Conservation (phyloP, 352 stramenopile species). For the Phytopythium helicoides region DNA sequence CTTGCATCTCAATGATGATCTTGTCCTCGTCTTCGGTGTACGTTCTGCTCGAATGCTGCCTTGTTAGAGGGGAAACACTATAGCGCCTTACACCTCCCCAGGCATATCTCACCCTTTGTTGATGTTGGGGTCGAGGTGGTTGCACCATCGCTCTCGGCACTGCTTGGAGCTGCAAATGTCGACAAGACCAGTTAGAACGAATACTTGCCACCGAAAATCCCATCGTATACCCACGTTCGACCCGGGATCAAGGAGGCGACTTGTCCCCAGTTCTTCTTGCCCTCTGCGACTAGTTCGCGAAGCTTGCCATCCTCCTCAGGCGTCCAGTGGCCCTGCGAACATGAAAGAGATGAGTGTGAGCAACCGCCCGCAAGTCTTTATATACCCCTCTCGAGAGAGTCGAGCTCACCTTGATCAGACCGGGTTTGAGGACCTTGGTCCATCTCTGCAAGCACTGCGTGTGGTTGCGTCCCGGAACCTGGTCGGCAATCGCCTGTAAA, state of each 20-base stretch:
- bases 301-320: slow-evolving; percentile 89
- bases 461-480: slow-evolving; percentile 90
- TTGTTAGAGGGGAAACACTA: background rate
- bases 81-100: background rate
- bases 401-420: slow-evolving; percentile 80
- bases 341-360: slow-evolving; percentile 4
- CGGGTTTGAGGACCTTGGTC: slow-evolving; percentile 93
- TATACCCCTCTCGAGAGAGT: background rate
- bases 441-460: slow-evolving; percentile 92
- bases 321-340: slow-evolving; percentile 86
- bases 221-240: slow-evolving; percentile 57
- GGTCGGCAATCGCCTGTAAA: slow-evolving; percentile 80
- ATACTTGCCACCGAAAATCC: too few relatives aligned
- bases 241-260: slow-evolving; percentile 76
- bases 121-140: slow-evolving; percentile 91
- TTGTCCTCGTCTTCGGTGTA: slow-evolving; percentile 91
- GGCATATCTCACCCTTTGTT: slow-evolving; percentile 81
- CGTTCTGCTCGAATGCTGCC: slow-evolving; percentile 37
- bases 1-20: slow-evolving; percentile 92
- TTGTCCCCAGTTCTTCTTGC: slow-evolving; percentile 91
- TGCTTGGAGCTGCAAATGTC: slow-evolving; percentile 80
- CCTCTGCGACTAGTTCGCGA: slow-evolving; percentile 78
- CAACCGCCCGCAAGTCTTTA: too few relatives aligned
- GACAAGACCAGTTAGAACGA: slow-evolving; percentile 1
- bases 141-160: slow-evolving; percentile 91